These are phyloP conservation scores for Syzygium oleosum DNA, from an alignment of 345 rosid genomes.

Conservation along the genomic window DNA sequence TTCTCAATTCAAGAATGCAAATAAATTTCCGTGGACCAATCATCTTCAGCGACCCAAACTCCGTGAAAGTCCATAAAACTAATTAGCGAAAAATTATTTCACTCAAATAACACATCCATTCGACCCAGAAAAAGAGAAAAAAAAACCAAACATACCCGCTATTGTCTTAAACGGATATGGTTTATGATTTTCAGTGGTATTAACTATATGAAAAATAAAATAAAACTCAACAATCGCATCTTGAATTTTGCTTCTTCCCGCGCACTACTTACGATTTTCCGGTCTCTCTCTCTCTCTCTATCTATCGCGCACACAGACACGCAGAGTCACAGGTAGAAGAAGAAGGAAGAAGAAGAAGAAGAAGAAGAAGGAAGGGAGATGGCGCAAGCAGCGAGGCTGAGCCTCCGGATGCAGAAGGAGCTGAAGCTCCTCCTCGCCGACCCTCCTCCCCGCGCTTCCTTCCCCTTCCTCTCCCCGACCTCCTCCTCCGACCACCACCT, in stretches of 20 bases:
- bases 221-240: conserved; percentile 28
- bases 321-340: background rate
- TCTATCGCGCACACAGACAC: background rate
- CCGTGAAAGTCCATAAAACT: no score
- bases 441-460: conserved; percentile 62
- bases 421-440: conserved; percentile 74
- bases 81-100: no score
- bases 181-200: no score
- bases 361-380: conserved; percentile 5
- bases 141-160: no score
- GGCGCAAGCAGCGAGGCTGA: conserved; percentile 83
- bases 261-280: background rate
- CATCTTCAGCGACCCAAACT: no score
- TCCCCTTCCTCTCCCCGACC: conserved; percentile 48
- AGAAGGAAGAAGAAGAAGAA: background rate
- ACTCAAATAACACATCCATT: no score
- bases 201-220: no score
- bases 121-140: no score
- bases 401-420: conserved; percentile 74
- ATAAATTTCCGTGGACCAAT: no score
- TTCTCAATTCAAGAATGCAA: no score
- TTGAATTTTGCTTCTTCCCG: background rate
- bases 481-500: conserved; percentile 2
- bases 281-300: no score
- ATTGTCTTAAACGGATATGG: no score